Conservation (phyloP, 192 early-diverging fungal genomes). For the Chytriomyces sp. region DNA sequence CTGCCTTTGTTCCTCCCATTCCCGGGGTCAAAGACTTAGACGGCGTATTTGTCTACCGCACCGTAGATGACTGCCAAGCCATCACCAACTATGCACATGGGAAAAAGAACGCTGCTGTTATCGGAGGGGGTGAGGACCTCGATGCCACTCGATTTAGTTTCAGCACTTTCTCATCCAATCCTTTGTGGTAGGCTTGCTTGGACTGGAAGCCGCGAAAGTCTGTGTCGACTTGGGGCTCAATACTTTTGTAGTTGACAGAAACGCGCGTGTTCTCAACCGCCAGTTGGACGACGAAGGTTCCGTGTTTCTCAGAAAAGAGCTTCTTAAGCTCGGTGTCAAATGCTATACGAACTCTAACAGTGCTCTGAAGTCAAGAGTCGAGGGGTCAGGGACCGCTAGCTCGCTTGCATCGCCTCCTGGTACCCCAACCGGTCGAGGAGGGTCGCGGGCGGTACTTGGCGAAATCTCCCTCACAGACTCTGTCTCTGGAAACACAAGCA, state of each 20-base stretch:
- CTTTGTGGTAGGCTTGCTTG: conserved; percentile 40
- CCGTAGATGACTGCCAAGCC: conserved; percentile 57
- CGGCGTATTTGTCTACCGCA: conserved; percentile 70
- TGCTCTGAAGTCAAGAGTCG: not conserved
- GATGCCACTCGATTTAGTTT: not conserved
- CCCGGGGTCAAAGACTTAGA: conserved; percentile 36
- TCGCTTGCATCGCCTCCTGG: not conserved
- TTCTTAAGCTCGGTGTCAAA: conserved; percentile 52
- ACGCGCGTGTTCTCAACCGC: conserved; percentile 50
- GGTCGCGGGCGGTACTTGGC: too few relatives aligned
- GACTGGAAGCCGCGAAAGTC: conserved; percentile 71
- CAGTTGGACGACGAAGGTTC: conserved; percentile 64
- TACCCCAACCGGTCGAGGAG: not conserved
- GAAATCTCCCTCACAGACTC: too few relatives aligned
- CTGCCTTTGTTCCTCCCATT: conserved; percentile 59
- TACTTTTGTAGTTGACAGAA: conserved; percentile 59
- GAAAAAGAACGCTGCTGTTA: conserved; percentile 54
- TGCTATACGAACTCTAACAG: conserved; percentile 19
- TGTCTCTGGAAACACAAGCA: too few relatives aligned
- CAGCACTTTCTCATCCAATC: too few relatives aligned
- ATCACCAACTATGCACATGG: conserved; percentile 52
- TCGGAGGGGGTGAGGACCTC: conserved; percentile 56
- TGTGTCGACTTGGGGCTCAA: conserved; percentile 52
- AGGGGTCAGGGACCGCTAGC: not conserved
- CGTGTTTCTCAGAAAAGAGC: conserved; percentile 50